Base-by-base conservation (phyloP, 78 protist species). In the Tieghemostelium lacteum region DNA sequence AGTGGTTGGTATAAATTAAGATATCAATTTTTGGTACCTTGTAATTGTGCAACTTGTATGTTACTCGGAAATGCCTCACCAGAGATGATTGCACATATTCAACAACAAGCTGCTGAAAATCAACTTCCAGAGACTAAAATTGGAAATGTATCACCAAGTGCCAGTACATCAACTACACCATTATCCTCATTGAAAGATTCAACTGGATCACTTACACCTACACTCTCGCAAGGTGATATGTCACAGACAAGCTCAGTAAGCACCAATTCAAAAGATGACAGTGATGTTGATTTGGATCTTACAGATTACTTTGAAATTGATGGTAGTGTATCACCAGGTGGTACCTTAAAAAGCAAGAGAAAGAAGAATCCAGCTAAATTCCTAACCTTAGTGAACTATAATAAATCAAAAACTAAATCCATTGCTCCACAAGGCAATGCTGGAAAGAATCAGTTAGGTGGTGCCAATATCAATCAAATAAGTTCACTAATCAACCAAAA, bases 1-100 rank as follows among this genome's bases (percentile, higher is more conserved):
- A 12, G n/a, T 29, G 91, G 91, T 45, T 83, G 91, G 91, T 83
- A 83, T 39, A 83, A 83, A 57, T 60, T 83, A 65, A 60, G 67
- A 19, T 69, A 31, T 55, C 91, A 83, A 17, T 83, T 83, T 42
- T 45, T 83, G 37, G 91, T 83, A n/a, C 80, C 78, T 10, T 83
- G 91, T 58, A 83, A 60, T 31, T 83, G 91, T 42, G 2, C 49
- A 42, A 66, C 57, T 34, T 83, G 91, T 69, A 66, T n/a, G 17
- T 26, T 58, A 20, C 10, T 72, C 19, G 60, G 37, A n/a, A n/a
- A n/a, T n/a, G n/a, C n/a, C n/a, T n/a, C n/a, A n/a, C n/a, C n/a
- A n/a, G n/a, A n/a, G n/a, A n/a, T n/a, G n/a, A 14, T 14, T 45
- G n/a, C 6, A 45, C 6, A 45, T 45, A 45, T 45, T 14, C 6